These are phyloP conservation scores for Dendrocalamus sinicus DNA, from an alignment of 176 grass and related monocot genomes.

Conservation along the genomic window DNA sequence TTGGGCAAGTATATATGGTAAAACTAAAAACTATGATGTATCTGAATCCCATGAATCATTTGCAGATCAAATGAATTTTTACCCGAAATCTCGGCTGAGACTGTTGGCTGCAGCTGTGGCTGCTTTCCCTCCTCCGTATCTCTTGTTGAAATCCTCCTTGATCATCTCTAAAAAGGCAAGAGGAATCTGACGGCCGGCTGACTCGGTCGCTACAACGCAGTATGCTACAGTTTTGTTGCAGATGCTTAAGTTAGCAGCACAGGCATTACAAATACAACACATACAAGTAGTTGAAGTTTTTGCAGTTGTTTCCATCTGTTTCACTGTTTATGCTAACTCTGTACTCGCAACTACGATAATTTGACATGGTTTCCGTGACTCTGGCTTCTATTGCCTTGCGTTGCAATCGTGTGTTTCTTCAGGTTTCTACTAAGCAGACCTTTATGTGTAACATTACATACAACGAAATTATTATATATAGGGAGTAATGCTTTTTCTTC, in stretches of 20 bases:
- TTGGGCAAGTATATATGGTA: not conserved
- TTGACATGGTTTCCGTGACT: not conserved
- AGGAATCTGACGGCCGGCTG: constrained; percentile 65
- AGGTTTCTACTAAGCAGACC: not conserved
- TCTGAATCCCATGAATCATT: not conserved
- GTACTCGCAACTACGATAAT: not conserved
- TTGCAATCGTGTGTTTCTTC: not conserved
- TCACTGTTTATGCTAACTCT: not conserved
- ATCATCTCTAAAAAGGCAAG: constrained; percentile 80
- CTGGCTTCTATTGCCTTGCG: not conserved
- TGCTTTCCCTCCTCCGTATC: constrained; percentile 76
- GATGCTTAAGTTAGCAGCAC: not conserved
- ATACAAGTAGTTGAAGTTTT: not conserved
- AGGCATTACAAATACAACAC: not conserved
- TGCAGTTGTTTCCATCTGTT: not conserved
- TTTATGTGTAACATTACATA: no score
- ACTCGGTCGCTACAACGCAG: constrained; percentile 71
- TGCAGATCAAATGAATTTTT: constrained; percentile 3
- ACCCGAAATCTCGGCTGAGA: constrained; percentile 87
- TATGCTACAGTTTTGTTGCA: constrained; percentile 54
- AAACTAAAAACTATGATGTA: not conserved
- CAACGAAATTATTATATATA: not conserved
- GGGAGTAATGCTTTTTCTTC: not conserved
- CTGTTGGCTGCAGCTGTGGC: constrained; percentile 71
- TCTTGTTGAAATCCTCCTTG: constrained; percentile 77